Evolutionary conservation across 2,329 filamentous ascomycete genomes (phyloP).

Genomic region (Cladophialophora yegresii): DNA sequence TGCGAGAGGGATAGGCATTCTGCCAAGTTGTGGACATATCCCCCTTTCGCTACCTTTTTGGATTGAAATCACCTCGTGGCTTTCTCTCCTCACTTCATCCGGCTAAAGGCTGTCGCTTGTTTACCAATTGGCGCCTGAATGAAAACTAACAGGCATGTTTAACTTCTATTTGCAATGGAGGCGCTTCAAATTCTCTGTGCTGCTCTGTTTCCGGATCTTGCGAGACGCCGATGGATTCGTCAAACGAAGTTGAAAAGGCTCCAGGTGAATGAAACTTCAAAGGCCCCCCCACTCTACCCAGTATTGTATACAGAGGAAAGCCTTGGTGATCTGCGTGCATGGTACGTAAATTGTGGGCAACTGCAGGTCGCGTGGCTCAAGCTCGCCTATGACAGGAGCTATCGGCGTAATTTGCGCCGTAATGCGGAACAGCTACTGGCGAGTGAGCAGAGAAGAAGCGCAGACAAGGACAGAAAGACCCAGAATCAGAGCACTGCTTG

Average conservation of each 20-base stretch:
- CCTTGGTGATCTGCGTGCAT: constrained; percentile 8
- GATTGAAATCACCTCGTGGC: background rate
- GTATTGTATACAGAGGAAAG: background rate
- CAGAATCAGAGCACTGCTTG: background rate
- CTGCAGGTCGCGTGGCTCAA: constrained; percentile 8
- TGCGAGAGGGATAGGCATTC: background rate
- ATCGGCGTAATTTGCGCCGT: background rate
- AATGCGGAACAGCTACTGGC: background rate
- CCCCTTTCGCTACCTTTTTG: background rate
- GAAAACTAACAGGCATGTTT: background rate
- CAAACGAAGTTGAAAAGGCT: constrained; percentile 14
- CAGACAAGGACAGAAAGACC: background rate
- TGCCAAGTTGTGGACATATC: background rate
- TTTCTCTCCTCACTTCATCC: background rate
- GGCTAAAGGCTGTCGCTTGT: background rate
- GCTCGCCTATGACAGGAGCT: background rate
- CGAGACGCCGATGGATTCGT: constrained; percentile 16
- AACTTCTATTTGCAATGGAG: background rate
- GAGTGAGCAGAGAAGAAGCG: background rate
- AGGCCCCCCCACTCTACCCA: constrained; percentile 5
- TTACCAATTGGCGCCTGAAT: background rate
- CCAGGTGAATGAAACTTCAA: constrained; percentile 5
- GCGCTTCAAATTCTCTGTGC: background rate
- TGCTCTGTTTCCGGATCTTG: background rate
- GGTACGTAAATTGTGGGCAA: background rate